Conservation (phyloP, 2,329 filamentous ascomycete species). For the Exophiala viscosa region DNA sequence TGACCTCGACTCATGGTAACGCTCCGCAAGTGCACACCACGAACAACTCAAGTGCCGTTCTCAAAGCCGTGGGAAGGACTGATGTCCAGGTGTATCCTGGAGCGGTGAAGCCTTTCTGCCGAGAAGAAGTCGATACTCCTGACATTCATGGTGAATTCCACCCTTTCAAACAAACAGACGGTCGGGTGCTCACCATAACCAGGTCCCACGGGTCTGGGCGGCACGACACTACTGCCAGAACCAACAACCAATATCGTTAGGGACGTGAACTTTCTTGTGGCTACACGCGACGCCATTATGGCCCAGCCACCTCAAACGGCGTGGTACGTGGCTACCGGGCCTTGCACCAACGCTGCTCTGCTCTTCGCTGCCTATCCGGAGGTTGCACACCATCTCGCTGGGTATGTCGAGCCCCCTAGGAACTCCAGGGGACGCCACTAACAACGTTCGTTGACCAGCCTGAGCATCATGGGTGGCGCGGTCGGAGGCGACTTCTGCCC, state of each 20-base stretch:
- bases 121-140: constrained; percentile 70
- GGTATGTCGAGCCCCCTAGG: constrained; percentile 33
- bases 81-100: constrained; percentile 74
- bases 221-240: constrained; percentile 72
- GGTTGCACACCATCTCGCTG: constrained; percentile 67
- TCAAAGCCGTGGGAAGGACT: constrained; percentile 74
- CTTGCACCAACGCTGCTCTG: constrained; percentile 77
- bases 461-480: constrained; percentile 89
- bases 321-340: constrained; percentile 82
- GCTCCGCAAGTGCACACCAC: constrained; percentile 80
- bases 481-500: constrained; percentile 71
- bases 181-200: neutral
- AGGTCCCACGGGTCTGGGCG: constrained; percentile 78
- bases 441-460: constrained; percentile 9
- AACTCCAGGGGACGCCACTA: neutral
- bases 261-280: constrained; percentile 61
- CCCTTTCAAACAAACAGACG: neutral
- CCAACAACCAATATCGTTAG: constrained; percentile 58
- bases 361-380: constrained; percentile 73
- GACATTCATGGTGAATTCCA: constrained; percentile 69
- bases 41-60: constrained; percentile 73
- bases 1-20: constrained; percentile 92
- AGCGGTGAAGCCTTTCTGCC: constrained; percentile 65
- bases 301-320: constrained; percentile 58
- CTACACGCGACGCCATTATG: constrained; percentile 50